These are phyloP conservation scores for Lantana camara DNA, from an alignment of 257 asterid genomes.

Conservation along the genomic window DNA sequence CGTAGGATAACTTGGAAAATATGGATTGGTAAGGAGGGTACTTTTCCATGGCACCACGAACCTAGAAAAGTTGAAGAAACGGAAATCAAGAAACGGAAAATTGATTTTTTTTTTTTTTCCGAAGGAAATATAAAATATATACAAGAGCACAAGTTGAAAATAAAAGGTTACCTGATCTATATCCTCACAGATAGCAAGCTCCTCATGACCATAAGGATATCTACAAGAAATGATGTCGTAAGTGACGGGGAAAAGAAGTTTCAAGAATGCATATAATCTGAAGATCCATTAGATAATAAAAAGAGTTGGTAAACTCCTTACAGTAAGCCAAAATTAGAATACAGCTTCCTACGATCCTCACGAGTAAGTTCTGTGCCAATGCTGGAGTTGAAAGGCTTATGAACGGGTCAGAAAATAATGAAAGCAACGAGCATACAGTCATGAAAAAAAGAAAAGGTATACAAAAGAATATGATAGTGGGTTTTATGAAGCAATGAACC, in stretches of 20 bases:
- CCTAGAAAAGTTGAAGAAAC: conserved; percentile 37
- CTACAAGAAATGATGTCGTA: conserved; percentile 38
- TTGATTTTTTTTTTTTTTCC: too few species aligned
- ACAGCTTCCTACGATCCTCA: conserved; percentile 83
- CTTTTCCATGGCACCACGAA: conserved; percentile 84
- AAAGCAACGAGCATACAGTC: background rate
- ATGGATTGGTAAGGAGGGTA: conserved; percentile 87
- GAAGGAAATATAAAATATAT: too few species aligned
- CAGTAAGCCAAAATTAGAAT: conserved; percentile 90
- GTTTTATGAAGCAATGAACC: conserved; percentile 37
- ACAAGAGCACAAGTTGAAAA: too few species aligned
- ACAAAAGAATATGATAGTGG: background rate
- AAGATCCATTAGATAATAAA: background rate
- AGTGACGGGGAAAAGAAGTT: conserved; percentile 14
- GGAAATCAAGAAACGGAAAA: too few species aligned
- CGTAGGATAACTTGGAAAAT: conserved; percentile 78
- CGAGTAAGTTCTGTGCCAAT: conserved; percentile 97
- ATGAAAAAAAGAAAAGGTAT: too few species aligned
- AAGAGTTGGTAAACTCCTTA: conserved; percentile 38
- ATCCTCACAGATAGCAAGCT: conserved; percentile 86
- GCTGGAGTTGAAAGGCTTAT: conserved; percentile 43
- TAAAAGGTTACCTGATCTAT: conserved; percentile 70
- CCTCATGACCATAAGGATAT: conserved; percentile 92
- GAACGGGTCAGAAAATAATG: conserved; percentile 9
- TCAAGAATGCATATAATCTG: conserved; percentile 6